phyloP scores from a whole-genome alignment of 2,329 filamentous ascomycete species.

The Cordyceps javanica region DNA sequence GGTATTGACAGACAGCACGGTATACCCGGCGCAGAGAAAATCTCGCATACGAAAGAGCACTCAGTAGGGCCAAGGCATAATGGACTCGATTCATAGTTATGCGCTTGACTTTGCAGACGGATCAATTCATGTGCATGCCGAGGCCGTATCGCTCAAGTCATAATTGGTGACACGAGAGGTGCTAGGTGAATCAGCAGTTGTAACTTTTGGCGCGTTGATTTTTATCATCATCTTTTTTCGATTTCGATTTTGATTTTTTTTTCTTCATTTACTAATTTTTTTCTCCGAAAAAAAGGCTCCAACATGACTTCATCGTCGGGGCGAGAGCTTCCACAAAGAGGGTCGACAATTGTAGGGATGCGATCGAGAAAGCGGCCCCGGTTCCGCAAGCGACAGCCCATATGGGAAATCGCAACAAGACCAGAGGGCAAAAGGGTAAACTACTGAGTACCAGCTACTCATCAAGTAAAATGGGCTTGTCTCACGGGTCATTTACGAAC shows the following conservation, averaged over 20 bases:
- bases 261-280: too few species aligned
- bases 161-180: not conserved
- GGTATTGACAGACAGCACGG: not conserved
- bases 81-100: not conserved
- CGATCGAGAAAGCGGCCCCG: not conserved
- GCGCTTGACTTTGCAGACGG: not conserved
- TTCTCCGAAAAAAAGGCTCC: too few species aligned
- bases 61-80: not conserved
- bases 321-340: not conserved
- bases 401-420: not conserved
- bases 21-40: not conserved
- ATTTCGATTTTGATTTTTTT: too few species aligned
- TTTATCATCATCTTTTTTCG: too few species aligned
- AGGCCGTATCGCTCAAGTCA: not conserved
- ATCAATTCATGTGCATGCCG: not conserved
- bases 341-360: not conserved
- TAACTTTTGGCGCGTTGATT: too few species aligned
- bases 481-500: not conserved
- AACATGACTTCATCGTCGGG: too few species aligned
- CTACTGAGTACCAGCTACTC: too few species aligned
- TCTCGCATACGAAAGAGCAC: not conserved
- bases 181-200: not conserved
- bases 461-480: not conserved
- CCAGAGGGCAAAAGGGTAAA: not conserved
- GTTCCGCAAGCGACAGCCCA: constrained; percentile 3